Conservation (phyloP, 495 filamentous ascomycete genomes). For the Penicillium odoratum region DNA sequence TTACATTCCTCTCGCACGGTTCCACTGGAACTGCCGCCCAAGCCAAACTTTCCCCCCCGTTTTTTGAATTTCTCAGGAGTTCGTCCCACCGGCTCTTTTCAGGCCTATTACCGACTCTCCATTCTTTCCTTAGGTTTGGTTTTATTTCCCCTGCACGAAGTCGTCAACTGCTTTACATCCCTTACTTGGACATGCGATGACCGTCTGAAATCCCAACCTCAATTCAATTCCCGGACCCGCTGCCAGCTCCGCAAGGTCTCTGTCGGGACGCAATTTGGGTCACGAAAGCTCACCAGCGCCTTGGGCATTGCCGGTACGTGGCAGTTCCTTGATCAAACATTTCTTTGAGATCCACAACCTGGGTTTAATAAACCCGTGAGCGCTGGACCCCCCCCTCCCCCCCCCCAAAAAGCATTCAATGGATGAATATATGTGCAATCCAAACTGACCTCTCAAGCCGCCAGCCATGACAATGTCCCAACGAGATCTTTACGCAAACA, state of each 20-base stretch:
- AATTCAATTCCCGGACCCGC: neutral
- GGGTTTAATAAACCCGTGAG: neutral
- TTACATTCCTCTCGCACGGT: conserved; percentile 7
- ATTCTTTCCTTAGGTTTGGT: conserved; percentile 1
- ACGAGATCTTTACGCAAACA: conserved; percentile 23
- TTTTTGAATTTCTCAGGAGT: conserved; percentile 23
- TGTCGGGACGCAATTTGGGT: conserved; percentile 12
- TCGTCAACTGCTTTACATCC: neutral
- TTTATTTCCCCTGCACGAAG: conserved; percentile 8
- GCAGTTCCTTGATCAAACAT: neutral
- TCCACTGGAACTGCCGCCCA: neutral
- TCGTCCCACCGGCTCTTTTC: conserved; percentile 22
- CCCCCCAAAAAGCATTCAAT: conserved; percentile 4
- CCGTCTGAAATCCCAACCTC: conserved; percentile 16
- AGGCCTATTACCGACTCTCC: conserved; percentile 4
- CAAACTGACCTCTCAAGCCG: conserved; percentile 4
- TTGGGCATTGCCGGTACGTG: conserved; percentile 25
- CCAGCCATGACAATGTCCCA: conserved; percentile 36
- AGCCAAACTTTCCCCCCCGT: neutral
- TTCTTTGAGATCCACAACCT: neutral
- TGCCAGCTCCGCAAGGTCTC: conserved; percentile 10
- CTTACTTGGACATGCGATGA: conserved; percentile 24
- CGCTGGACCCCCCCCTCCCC: neutral
- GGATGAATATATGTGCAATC: conserved; percentile 4
- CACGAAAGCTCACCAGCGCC: conserved; percentile 3